Conservation (phyloP, 1,284 basidiomycete genomes). For the Cutaneotrichosporon cyanovorans region DNA sequence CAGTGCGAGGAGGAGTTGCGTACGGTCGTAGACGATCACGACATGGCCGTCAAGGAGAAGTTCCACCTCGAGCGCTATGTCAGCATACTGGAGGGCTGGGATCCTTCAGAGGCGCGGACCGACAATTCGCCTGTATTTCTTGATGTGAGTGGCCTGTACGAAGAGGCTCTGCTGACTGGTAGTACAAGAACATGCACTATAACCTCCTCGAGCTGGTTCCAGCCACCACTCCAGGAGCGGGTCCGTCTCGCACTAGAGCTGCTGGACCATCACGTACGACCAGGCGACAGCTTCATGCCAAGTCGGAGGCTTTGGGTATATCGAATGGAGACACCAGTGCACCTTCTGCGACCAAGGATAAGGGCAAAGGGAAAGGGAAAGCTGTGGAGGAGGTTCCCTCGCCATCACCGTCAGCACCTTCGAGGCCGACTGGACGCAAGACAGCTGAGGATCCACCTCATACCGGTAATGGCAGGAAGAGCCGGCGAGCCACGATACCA, state of each 20-base stretch:
- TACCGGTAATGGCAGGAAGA: constrained; percentile 15
- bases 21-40: constrained; percentile 59
- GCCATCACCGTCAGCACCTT: no score
- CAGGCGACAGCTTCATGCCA: constrained; percentile 32
- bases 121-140: constrained; percentile 67
- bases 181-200: constrained; percentile 31
- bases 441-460: no score
- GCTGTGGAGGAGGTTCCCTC: neutral
- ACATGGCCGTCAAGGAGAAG: constrained; percentile 69
- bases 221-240: constrained; percentile 11
- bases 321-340: constrained; percentile 5
- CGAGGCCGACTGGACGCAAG: no score
- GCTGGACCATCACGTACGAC: constrained; percentile 28
- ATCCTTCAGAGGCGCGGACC: constrained; percentile 65
- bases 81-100: constrained; percentile 59
- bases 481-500: constrained; percentile 20
- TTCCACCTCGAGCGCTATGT: constrained; percentile 78
- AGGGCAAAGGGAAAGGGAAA: constrained; percentile 18
- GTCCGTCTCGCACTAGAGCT: constrained; percentile 24
- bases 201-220: constrained; percentile 31
- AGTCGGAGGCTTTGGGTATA: constrained; percentile 27
- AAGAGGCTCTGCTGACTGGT: constrained; percentile 2
- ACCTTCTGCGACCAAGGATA: no score
- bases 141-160: constrained; percentile 50
- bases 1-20: constrained; percentile 58